Evolutionary conservation across 768 basidiomycete genomes (phyloP), one percentile per base, ranked within the genome.

Genomic region (Leccinum uliginosum): DNA sequence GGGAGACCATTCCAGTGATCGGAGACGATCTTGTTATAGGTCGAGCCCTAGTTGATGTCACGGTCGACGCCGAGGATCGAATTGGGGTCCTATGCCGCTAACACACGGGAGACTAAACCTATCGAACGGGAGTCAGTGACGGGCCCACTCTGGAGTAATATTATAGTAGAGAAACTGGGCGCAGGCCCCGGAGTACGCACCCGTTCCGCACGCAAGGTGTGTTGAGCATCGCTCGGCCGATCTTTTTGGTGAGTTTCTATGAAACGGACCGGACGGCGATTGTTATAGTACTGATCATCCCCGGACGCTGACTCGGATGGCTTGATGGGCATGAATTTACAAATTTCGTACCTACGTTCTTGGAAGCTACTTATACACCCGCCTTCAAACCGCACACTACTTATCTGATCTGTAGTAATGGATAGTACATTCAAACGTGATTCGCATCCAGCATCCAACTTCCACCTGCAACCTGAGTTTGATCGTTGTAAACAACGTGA

Each of bases 41-140:
- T 88, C 83, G 10, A 91, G 1, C 71, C 79, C 59, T 84, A 82
- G 71, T 84, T 89, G 65, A 90, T 86, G 65, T 92, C 91, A 29
- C 27, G 27, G 27, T 29, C 27, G 15, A 88, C 82, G 10, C 89
- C 90, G 15, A 90, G 71, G 59, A 91, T 79, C 29, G 75, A 75
- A 65, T 83, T 86, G 49, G 80, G 79, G 61, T 86, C 73, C 2
- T 83, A 75, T 0, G 81, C 81, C 0, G 81, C 82, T 21, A 91
- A 76, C 40, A 80, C 77, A 58, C 82, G 77, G 3, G 89, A 85
- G 14, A 89, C 68, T 21, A 83, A 68, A 15, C 89, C 90, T 91
- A 34, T 21, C 40, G 1, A 14, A 27, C 32, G 24, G 9, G 30
- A 30, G 27, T 29, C 27, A 30, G 30, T 30, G 30, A 30, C 30